Evolutionary conservation across 1,284 basidiomycete species (phyloP).

Genomic region (Caloboletus inedulis): DNA sequence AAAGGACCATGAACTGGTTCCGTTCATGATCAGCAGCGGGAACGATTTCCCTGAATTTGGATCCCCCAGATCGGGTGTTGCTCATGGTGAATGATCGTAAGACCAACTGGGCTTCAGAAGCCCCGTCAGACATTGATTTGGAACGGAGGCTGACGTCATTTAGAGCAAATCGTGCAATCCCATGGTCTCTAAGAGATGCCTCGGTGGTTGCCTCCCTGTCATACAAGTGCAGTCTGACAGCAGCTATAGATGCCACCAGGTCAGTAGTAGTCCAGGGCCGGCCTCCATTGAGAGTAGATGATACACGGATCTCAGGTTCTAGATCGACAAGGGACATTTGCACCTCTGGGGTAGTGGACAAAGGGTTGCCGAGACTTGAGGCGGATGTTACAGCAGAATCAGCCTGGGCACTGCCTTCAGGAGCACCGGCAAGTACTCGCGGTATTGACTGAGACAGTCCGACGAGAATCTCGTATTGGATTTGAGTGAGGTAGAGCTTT

Average conservation of each 20-base stretch:
- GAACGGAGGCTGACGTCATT: slow-evolving; percentile 78
- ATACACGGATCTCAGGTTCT: slow-evolving; percentile 53
- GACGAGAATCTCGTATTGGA: slow-evolving; percentile 84
- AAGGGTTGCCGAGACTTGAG: slow-evolving; percentile 6
- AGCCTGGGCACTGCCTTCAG: slow-evolving; percentile 36
- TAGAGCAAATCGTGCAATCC: slow-evolving; percentile 85
- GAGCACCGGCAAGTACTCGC: slow-evolving; percentile 53
- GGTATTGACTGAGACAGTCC: slow-evolving; percentile 74
- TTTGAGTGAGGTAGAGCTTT: slow-evolving; percentile 84
- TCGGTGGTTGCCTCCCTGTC: slow-evolving; percentile 63
- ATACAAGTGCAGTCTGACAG: slow-evolving; percentile 92
- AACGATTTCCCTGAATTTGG: slow-evolving; percentile 93
- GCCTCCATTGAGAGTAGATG: slow-evolving; percentile 25
- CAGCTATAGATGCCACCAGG: slow-evolving; percentile 70
- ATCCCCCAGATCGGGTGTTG: slow-evolving; percentile 80
- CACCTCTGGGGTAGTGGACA: slow-evolving; percentile 4
- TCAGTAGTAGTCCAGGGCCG: slow-evolving; percentile 68
- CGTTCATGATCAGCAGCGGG: slow-evolving; percentile 87
- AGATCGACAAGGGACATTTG: slow-evolving; percentile 39
- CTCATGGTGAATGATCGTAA: slow-evolving; percentile 89
- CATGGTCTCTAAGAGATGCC: slow-evolving; percentile 68
- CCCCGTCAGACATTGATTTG: slow-evolving; percentile 82
- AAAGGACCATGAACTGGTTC: slow-evolving; percentile 95
- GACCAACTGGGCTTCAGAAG: slow-evolving; percentile 84
- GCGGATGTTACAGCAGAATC: slow-evolving; percentile 20